These are phyloP conservation scores for Malus orientalis DNA, from an alignment of 306 rosid species.

Conservation along the genomic window DNA sequence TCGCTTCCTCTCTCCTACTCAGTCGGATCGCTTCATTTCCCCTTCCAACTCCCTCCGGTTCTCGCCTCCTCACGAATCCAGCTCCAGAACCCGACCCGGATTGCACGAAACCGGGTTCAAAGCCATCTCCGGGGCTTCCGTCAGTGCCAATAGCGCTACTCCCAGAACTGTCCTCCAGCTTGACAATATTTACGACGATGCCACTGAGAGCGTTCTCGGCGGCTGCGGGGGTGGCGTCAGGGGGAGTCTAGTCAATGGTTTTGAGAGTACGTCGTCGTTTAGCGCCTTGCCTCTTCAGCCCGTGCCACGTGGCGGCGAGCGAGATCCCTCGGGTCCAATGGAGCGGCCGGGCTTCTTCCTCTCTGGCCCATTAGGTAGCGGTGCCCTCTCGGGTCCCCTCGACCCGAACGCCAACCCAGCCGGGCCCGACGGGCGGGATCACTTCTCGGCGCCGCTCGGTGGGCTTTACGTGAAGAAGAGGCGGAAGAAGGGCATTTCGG, in stretches of 20 bases:
- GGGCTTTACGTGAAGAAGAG: conserved; percentile 47
- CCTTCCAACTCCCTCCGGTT: conserved; percentile 83
- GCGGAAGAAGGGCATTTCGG: conserved; percentile 62
- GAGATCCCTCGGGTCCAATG: conserved; percentile 53
- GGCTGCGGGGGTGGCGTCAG: conserved; percentile 33
- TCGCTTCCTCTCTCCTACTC: conserved; percentile 70
- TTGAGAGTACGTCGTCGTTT: conserved; percentile 78
- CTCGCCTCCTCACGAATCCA: conserved; percentile 57
- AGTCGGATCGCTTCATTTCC: conserved; percentile 78
- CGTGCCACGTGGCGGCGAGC: conserved; percentile 52
- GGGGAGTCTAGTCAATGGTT: conserved; percentile 62
- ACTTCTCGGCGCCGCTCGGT: conserved; percentile 84
- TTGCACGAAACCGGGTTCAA: conserved; percentile 59
- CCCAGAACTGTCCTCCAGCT: conserved; percentile 73
- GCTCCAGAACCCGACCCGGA: conserved; percentile 41
- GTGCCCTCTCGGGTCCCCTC: conserved; percentile 82
- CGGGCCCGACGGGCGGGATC: conserved; percentile 30
- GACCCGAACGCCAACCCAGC: conserved; percentile 25
- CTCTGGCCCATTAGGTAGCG: conserved; percentile 87
- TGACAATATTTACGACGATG: conserved; percentile 41
- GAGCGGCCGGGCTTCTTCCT: conserved; percentile 78
- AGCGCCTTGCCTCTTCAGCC: conserved; percentile 83
- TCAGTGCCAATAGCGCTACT: conserved; percentile 79
- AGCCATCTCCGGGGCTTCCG: conserved; percentile 94
- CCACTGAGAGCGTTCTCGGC: conserved; percentile 30